phyloP scores from a whole-genome alignment of 805 yeast genomes.

The Yarrowia sp. region DNA sequence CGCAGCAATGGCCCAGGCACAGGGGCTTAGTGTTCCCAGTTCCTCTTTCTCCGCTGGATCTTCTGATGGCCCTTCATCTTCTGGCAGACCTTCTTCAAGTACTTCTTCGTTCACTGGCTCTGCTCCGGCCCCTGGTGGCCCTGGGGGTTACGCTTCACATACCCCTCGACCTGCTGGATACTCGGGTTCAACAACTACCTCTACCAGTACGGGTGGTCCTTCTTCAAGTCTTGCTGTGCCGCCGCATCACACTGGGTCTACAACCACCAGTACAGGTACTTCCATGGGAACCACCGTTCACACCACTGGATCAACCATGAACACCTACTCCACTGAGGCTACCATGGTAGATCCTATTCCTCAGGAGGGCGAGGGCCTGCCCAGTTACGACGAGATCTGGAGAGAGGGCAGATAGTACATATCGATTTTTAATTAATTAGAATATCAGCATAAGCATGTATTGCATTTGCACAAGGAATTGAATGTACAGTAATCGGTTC shows the following conservation, averaged over 20 bases:
- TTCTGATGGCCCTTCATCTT: not conserved
- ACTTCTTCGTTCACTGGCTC: constrained; percentile 6
- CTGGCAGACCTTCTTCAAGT: constrained; percentile 2
- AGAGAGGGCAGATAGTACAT: not conserved
- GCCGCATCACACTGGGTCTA: not conserved
- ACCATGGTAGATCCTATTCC: constrained; percentile 9
- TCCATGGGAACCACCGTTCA: constrained; percentile 9
- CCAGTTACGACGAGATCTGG: constrained; percentile 12
- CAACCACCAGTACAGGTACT: not conserved
- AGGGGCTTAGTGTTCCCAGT: not conserved
- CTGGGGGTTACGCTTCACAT: constrained; percentile 10
- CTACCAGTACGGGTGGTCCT: not conserved
- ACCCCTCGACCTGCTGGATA: constrained; percentile 11
- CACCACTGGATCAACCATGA: not conserved
- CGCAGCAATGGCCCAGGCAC: not conserved
- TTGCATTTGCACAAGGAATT: not conserved
- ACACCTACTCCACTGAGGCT: constrained; percentile 7
- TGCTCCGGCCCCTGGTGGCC: constrained; percentile 11
- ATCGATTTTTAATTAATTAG: not conserved
- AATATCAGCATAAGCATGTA: not conserved
- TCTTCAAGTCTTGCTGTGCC: not conserved
- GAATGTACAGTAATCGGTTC: not conserved
- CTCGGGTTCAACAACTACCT: not conserved
- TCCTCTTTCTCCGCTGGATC: not conserved
- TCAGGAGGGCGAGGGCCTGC: constrained; percentile 6